These are phyloP conservation scores for Podaxis sp. DNA, from an alignment of 768 basidiomycete genomes.

Conservation along the genomic window DNA sequence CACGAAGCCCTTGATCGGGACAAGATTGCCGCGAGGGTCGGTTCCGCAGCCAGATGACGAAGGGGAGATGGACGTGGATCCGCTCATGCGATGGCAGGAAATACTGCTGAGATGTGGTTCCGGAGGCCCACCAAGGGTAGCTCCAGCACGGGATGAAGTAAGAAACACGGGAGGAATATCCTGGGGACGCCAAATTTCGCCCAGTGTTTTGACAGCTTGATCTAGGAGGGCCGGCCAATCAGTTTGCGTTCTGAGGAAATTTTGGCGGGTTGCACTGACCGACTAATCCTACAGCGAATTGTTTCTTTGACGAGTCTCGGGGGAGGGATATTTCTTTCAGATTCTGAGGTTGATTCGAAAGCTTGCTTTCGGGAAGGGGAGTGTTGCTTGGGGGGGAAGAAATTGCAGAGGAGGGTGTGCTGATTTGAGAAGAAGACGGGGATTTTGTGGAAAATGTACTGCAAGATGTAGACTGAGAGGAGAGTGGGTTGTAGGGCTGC, in stretches of 20 bases:
- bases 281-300: slow-evolving; percentile 66
- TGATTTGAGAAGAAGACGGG: slow-evolving; percentile 41
- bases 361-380: slow-evolving; percentile 33
- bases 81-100: slow-evolving; percentile 44
- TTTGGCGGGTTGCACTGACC: slow-evolving; percentile 44
- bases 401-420: slow-evolving; percentile 59
- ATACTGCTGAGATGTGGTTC: slow-evolving; percentile 29
- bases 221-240: slow-evolving; percentile 39
- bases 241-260: slow-evolving; percentile 1
- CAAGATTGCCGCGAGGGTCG: slow-evolving; percentile 35
- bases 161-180: slow-evolving; percentile 60
- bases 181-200: slow-evolving; percentile 79
- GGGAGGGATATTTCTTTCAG: slow-evolving; percentile 11
- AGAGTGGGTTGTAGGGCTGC: slow-evolving; percentile 69
- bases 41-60: slow-evolving; percentile 17
- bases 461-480: slow-evolving; percentile 35
- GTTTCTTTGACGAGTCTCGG: slow-evolving; percentile 45
- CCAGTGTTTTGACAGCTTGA: slow-evolving; percentile 74
- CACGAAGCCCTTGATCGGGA: slow-evolving; percentile 76
- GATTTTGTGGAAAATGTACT: slow-evolving; percentile 35
- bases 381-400: slow-evolving; percentile 39
- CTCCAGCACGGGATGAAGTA: slow-evolving; percentile 16
- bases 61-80: slow-evolving; percentile 8
- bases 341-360: slow-evolving; percentile 15
- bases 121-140: slow-evolving; percentile 5